Percentiles rank a stretch among this genome's conserved stretches.
phyloP scores from a whole-genome alignment of 2,329 filamentous ascomycete species.

The Colletotrichum abscissum region DNA sequence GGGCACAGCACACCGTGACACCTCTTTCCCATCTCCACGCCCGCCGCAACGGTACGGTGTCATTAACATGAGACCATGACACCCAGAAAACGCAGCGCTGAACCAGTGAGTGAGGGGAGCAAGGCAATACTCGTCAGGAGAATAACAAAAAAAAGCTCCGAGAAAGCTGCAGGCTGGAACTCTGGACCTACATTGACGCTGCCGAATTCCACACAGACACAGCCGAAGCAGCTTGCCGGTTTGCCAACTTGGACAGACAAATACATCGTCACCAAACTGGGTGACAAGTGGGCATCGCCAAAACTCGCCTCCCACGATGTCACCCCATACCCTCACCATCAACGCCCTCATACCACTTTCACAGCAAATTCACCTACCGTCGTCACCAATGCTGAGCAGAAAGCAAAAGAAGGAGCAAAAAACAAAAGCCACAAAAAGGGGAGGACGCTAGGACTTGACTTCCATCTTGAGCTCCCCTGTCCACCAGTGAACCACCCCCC shows the following conservation, averaged over 20 bases:
- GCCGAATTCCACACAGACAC: neutral
- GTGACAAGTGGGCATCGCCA: neutral
- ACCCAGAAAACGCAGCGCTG: neutral
- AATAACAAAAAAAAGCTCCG: neutral
- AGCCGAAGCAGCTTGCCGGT: neutral
- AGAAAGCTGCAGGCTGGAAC: neutral
- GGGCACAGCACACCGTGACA: too few relatives aligned
- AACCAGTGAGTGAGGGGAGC: neutral
- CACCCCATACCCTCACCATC: neutral
- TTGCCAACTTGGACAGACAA: neutral
- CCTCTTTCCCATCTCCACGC: neutral
- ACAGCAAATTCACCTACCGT: neutral
- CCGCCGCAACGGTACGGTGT: neutral
- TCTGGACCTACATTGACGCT: neutral
- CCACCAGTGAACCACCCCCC: neutral
- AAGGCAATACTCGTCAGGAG: neutral
- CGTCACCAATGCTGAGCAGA: slow-evolving; percentile 1
- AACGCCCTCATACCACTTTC: neutral
- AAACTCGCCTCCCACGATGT: slow-evolving; percentile 16
- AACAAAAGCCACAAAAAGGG: neutral
- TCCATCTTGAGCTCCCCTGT: slow-evolving; percentile 24
- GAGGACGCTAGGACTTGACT: slow-evolving; percentile 26
- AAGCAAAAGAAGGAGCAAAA: neutral
- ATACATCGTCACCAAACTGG: too few relatives aligned
- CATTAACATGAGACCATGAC: neutral